These are phyloP conservation scores for maize (Zea mays) DNA, from an alignment of 176 grass and related monocot species.

Conservation along the genomic window DNA sequence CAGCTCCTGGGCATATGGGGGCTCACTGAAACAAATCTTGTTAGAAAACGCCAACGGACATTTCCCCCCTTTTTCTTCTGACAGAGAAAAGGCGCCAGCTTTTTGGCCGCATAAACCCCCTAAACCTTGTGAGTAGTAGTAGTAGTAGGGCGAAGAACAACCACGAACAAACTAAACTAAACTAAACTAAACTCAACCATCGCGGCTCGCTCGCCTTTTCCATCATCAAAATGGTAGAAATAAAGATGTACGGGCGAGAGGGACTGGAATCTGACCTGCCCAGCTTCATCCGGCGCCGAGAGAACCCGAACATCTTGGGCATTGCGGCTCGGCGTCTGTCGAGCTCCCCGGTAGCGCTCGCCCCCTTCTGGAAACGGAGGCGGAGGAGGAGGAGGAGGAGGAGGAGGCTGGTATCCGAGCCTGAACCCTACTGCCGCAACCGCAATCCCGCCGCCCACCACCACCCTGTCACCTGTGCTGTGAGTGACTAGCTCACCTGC, in stretches of 20 bases:
- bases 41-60: not conserved
- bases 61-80: not conserved
- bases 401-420: no score
- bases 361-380: not conserved
- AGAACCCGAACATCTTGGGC: constrained; percentile 98
- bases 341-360: not conserved
- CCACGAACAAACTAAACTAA: no score
- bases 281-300: constrained; percentile 78
- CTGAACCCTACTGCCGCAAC: constrained; percentile 32
- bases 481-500: no score
- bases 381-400: no score
- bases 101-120: not conserved
- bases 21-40: not conserved
- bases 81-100: not conserved
- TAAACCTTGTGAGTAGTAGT: not conserved
- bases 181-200: no score
- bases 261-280: constrained; percentile 61
- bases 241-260: not conserved
- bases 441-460: no score
- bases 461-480: constrained; percentile 35
- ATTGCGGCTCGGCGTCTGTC: constrained; percentile 39
- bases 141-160: no score
- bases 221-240: no score
- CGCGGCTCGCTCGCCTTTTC: no score
- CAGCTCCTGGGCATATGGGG: not conserved